phyloP scores from a whole-genome alignment of 176 grass and related monocot species.

The Areca catechu region DNA sequence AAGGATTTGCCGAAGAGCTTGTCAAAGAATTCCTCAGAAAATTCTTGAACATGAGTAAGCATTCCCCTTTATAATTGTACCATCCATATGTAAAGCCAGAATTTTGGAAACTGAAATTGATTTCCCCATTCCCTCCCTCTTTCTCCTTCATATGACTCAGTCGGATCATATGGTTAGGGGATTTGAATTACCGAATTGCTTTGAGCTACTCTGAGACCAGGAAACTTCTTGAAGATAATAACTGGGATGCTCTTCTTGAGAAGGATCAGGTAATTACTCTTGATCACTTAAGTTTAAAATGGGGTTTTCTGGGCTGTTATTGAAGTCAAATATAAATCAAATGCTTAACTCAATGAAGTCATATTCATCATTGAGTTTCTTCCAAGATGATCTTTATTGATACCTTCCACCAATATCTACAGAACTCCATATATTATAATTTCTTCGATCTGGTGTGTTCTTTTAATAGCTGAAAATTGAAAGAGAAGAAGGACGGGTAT shows the following conservation, averaged over 20 bases:
- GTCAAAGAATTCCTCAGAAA: conserved; percentile 41
- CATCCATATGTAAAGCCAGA: neutral
- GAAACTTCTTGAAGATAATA: conserved; percentile 51
- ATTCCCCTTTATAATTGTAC: neutral
- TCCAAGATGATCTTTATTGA: too few species aligned
- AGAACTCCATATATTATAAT: too few species aligned
- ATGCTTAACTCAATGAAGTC: too few species aligned
- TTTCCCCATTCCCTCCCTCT: too few species aligned
- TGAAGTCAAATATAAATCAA: too few species aligned
- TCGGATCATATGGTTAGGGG: conserved; percentile 70
- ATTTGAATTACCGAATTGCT: conserved; percentile 78
- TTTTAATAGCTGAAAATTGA: conserved; percentile 63
- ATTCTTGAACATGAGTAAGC: conserved; percentile 89
- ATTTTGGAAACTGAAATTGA: too few species aligned
- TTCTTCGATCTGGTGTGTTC: too few species aligned
- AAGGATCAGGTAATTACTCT: conserved; percentile 55
- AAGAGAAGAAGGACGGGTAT: conserved; percentile 51
- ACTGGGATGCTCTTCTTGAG: conserved; percentile 74
- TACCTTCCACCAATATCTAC: too few species aligned
- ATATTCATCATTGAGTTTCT: too few species aligned
- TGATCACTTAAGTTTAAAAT: neutral
- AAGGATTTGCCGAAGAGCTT: conserved; percentile 43
- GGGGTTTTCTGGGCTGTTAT: too few species aligned
- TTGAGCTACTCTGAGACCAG: conserved; percentile 62
- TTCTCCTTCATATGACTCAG: conserved; percentile 18